A percentile compares a stretch with the other conserved stretches of the same genome.
Conservation (phyloP, 2,329 filamentous ascomycete genomes). For the Raffaelea albimanens region DNA sequence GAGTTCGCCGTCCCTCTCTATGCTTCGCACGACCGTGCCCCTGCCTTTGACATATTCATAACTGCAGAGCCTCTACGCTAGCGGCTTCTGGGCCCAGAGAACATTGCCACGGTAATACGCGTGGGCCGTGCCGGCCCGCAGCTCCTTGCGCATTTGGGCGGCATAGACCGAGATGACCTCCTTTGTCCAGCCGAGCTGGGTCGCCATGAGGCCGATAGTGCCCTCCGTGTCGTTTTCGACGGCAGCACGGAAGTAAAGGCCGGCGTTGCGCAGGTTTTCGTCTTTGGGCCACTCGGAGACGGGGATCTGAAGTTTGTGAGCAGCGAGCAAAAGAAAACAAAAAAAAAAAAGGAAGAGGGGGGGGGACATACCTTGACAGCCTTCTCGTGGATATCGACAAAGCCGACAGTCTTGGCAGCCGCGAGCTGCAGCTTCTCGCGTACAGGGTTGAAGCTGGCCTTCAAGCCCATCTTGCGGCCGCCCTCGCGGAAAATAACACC, state of each 20-base stretch:
- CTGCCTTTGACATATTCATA: too few species aligned
- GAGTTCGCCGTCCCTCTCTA: too few species aligned
- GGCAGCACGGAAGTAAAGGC: constrained; percentile 11
- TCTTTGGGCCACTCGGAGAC: constrained; percentile 25
- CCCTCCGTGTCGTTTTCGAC: constrained; percentile 11
- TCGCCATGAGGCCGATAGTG: constrained; percentile 7
- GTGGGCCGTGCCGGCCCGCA: constrained; percentile 10
- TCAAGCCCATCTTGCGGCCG: background rate
- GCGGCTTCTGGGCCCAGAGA: constrained; percentile 12
- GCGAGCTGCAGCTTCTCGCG: background rate
- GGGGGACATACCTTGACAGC: background rate
- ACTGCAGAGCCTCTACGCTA: too few species aligned
- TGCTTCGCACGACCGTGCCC: too few species aligned
- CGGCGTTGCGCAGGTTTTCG: constrained; percentile 17
- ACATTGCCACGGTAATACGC: constrained; percentile 8
- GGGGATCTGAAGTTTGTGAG: too few species aligned
- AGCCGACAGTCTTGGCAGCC: background rate
- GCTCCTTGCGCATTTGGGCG: constrained; percentile 11
- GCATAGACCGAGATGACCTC: constrained; percentile 9
- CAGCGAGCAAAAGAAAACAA: too few species aligned
- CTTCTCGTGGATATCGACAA: background rate
- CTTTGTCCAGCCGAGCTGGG: constrained; percentile 11
- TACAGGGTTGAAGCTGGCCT: background rate
- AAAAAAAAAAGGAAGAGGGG: background rate
- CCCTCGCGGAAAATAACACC: constrained; percentile 5